Base-by-base conservation (phyloP, 1,284 basidiomycete genomes). In the Malassezia obtusa region DNA sequence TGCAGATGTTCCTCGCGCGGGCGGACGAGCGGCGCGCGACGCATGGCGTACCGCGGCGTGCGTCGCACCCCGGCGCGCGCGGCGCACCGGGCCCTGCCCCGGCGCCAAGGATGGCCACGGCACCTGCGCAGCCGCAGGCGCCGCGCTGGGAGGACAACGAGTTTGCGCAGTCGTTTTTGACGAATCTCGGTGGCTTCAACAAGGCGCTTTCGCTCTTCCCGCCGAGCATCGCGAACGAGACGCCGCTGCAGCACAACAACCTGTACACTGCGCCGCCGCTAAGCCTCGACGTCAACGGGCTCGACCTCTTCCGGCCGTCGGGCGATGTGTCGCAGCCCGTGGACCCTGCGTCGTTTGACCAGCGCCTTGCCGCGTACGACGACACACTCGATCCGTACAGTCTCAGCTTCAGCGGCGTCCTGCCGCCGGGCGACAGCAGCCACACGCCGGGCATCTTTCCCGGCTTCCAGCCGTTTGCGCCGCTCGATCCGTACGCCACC, bases 1-100 rank as follows among this genome's bases (percentile, higher is more conserved):
- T 71, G 35, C 57, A 65, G 52, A 63, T 69, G 25, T 71, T 71
- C 55, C 53, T 62, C 32, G 57, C 62, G 15, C 70, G 68, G 39
- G 65, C 65, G 24, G 52, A 57, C 25, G 65, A 69, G 25, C 67
- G n/a, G n/a, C n/a, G n/a, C n/a, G n/a, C n/a, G n/a, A n/a, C n/a
- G n/a, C n/a, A n/a, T n/a, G n/a, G n/a, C n/a, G n/a, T n/a, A n/a
- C n/a, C 65, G 1, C 62, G 68, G 24, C 40, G 6, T 40, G n/a
- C 38, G 26, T 40, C 38, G 14, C 19, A 40, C n/a, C n/a, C n/a
- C 48, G 67, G 65, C 10, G 57, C 63, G 4, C 62, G 63, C 8
- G 61, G 59, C 3, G 57, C 60, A 6, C 33, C 32, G 32, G 32
- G 10, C n/a, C n/a, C 37, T 11, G 11, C 19, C 19, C 12, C 19